Conservation (phyloP, 495 filamentous ascomycete species). For the Trichodelitschia bisporula region DNA sequence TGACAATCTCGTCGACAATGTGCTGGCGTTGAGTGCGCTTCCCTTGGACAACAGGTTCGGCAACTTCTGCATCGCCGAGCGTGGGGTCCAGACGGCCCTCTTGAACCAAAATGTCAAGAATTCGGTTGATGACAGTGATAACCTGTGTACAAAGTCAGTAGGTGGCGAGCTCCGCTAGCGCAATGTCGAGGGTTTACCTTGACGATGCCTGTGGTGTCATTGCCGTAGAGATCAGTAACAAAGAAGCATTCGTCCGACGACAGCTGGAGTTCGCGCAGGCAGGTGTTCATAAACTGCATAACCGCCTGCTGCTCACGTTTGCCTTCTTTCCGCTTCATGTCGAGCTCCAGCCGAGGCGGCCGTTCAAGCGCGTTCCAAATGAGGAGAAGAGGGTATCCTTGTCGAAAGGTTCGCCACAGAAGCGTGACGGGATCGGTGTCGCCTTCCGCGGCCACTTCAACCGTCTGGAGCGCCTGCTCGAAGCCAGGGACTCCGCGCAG, state of each 20-base stretch:
- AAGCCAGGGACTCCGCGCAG: constrained; percentile 66
- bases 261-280: constrained; percentile 45
- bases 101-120: constrained; percentile 63
- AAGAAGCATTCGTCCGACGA: constrained; percentile 67
- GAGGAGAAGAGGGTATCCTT: constrained; percentile 61
- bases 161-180: not conserved
- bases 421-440: constrained; percentile 67
- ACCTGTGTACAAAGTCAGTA: constrained; percentile 23
- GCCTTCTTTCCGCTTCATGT: constrained; percentile 32
- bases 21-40: constrained; percentile 61
- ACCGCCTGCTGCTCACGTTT: constrained; percentile 42
- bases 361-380: constrained; percentile 73
- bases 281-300: constrained; percentile 47
- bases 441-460: constrained; percentile 37
- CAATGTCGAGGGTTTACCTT: constrained; percentile 46
- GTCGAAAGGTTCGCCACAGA: constrained; percentile 69
- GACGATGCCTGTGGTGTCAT: constrained; percentile 90
- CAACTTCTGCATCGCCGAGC: not conserved
- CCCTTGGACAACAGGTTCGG: constrained; percentile 1
- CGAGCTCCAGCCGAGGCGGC: constrained; percentile 33
- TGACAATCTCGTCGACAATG: constrained; percentile 71
- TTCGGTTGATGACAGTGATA: constrained; percentile 60
- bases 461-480: constrained; percentile 37
- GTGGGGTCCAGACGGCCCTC: constrained; percentile 31
- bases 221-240: constrained; percentile 72